A percentile compares a stretch with the other conserved stretches of the same genome.
phyloP scores from a whole-genome alignment of 306 rosid species.

The Prunus campanulata region DNA sequence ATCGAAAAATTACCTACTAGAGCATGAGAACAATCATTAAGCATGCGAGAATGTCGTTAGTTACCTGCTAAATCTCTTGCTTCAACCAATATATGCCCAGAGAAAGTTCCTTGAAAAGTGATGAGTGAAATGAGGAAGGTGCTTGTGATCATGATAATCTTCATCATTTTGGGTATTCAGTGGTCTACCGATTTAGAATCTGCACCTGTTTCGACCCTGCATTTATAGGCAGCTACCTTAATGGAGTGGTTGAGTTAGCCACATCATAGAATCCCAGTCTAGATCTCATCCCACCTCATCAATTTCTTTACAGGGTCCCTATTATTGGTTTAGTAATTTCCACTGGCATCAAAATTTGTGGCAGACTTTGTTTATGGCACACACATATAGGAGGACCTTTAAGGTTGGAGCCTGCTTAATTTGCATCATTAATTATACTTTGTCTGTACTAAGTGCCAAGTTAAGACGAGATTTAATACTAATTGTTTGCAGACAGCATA shows the following conservation, averaged over 20 bases:
- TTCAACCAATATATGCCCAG: neutral
- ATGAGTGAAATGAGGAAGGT: neutral
- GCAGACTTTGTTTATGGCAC: no score
- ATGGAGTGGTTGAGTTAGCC: neutral
- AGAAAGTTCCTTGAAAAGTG: neutral
- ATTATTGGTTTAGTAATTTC: neutral
- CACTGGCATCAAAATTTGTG: neutral
- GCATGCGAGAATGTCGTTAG: neutral
- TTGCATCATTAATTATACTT: neutral
- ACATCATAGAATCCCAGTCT: neutral
- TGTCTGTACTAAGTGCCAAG: neutral
- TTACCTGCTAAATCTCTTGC: slow-evolving; percentile 13
- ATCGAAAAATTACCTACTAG: no score
- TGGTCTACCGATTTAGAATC: neutral
- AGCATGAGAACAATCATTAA: neutral
- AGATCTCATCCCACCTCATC: neutral
- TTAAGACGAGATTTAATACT: neutral
- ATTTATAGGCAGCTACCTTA: neutral
- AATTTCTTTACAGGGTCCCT: neutral
- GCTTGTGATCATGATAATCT: neutral
- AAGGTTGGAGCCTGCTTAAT: neutral
- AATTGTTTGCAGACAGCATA: neutral
- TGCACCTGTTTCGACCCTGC: neutral
- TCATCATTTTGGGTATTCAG: neutral
- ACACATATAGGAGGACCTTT: no score